Percentiles rank a stretch among this genome's conserved stretches.
Conservation (phyloP, 2,329 filamentous ascomycete genomes). For the Xylariales sp. region DNA sequence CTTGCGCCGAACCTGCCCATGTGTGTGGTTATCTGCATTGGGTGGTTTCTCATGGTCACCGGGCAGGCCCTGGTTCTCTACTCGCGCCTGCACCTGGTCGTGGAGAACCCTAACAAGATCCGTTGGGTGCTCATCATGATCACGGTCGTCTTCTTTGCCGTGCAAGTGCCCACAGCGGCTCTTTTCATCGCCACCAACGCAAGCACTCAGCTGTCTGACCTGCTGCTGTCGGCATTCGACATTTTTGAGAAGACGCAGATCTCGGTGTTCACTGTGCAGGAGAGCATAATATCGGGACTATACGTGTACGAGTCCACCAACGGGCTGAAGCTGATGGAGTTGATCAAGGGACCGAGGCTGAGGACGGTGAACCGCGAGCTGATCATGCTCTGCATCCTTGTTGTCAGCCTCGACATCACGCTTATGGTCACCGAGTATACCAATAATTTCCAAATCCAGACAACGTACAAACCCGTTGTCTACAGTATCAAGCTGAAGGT, state of each 20-base stretch:
- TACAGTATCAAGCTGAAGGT: slow-evolving; percentile 13
- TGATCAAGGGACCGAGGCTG: background rate
- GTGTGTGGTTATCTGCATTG: slow-evolving; percentile 14
- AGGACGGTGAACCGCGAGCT: slow-evolving; percentile 31
- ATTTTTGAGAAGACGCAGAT: slow-evolving; percentile 44
- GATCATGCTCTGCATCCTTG: slow-evolving; percentile 29
- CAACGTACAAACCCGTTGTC: slow-evolving; percentile 15
- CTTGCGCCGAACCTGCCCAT: slow-evolving; percentile 16
- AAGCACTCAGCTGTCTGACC: background rate
- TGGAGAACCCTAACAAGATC: slow-evolving; percentile 38
- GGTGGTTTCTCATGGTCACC: slow-evolving; percentile 51
- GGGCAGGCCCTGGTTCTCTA: slow-evolving; percentile 53
- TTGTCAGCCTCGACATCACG: slow-evolving; percentile 30
- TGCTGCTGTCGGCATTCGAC: slow-evolving; percentile 26
- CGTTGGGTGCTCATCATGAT: slow-evolving; percentile 47
- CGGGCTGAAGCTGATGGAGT: background rate
- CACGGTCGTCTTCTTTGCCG: slow-evolving; percentile 39
- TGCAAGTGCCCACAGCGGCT: slow-evolving; percentile 45
- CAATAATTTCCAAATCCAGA: slow-evolving; percentile 14
- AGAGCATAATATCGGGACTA: slow-evolving; percentile 39
- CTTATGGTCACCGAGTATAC: slow-evolving; percentile 14
- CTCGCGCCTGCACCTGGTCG: slow-evolving; percentile 50
- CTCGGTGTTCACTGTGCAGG: slow-evolving; percentile 43
- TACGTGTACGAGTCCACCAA: slow-evolving; percentile 34
- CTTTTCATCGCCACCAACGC: slow-evolving; percentile 40